Evolutionary conservation across 2,329 filamentous ascomycete genomes (phyloP), one percentile per base, ranked within the genome.

Genomic region (Claviceps sp.): DNA sequence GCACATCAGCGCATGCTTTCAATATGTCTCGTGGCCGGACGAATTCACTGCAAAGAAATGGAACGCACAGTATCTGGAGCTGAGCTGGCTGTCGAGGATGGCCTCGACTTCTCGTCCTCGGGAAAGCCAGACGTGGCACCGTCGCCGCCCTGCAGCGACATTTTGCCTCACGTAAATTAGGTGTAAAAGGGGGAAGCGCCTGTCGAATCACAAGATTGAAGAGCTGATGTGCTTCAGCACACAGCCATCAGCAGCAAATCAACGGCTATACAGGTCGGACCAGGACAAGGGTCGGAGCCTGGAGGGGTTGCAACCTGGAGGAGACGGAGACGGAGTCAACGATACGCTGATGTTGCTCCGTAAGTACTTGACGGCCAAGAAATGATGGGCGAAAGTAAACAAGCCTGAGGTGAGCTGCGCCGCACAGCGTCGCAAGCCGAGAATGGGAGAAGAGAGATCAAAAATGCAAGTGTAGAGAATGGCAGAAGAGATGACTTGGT

Each of bases 91-190:
- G 57, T 57, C 55, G 65, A 64, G 56, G 60, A 60, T 52, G 60
- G 60, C 55, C 60, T 63, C 54, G 57, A 59, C 43, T 57, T 57
- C 38, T 58, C 54, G 36, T 55, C 52, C 43, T 58, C 60, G 17
- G 50, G 53, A 47, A 54, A 50, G 53, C 57, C 57, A 50, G 58
- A 55, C 44, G 61, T 61, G 50, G 58, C 58, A 53, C 54, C 55
- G 48, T 65, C 62, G 52, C 62, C 59, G 52, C 63, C 62, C 50
- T 57, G 59, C 57, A 66, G 64, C 56, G 65, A 61, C 67, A 69
- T 69, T 58, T 52, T 58, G 56, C 52, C 53, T 54, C 57, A 40
- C 45, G 46, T 54, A 47, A 23, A 23, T 22, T 11, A 47, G n/a
- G 45, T 47, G 22, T 42, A 34, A 50, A 29, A 45, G 20, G 29